These are phyloP conservation scores for Prunus yedoensis DNA, from an alignment of 331 rosid genomes.

Conservation along the genomic window DNA sequence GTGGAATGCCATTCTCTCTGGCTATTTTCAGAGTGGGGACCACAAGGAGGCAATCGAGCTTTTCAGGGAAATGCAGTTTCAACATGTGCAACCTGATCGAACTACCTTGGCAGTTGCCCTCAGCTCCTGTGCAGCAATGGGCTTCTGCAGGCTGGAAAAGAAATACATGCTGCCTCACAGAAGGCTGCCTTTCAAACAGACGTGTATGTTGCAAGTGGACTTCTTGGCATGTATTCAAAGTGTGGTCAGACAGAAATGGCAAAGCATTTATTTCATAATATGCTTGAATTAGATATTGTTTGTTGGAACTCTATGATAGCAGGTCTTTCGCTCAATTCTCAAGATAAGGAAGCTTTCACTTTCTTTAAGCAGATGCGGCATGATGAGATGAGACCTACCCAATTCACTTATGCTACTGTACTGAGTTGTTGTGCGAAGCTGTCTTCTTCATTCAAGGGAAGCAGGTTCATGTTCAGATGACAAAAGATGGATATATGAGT, in stretches of 20 bases:
- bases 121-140: conserved; percentile 64
- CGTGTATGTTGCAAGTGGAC: conserved; percentile 65
- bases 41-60: conserved; percentile 51
- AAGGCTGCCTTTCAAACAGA: conserved; percentile 45
- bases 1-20: conserved; percentile 79
- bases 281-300: conserved; percentile 56
- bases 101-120: conserved; percentile 67
- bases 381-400: conserved; percentile 48
- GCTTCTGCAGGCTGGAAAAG: conserved; percentile 54
- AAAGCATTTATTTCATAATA: conserved; percentile 42
- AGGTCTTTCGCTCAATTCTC: conserved; percentile 62
- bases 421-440: conserved; percentile 64
- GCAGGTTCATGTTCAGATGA: conserved; percentile 60
- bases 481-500: conserved; percentile 56
- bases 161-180: conserved; percentile 60
- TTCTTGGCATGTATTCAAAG: conserved; percentile 66
- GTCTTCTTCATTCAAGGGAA: conserved; percentile 68
- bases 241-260: conserved; percentile 63
- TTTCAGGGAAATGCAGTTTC: conserved; percentile 71
- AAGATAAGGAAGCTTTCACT: conserved; percentile 57
- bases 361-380: conserved; percentile 54
- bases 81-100: conserved; percentile 47
- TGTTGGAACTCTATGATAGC: conserved; percentile 88
- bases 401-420: conserved; percentile 66
- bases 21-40: conserved; percentile 53